These are phyloP conservation scores for Kwoniella dendrophila DNA, from an alignment of 768 basidiomycete species.

Conservation along the genomic window DNA sequence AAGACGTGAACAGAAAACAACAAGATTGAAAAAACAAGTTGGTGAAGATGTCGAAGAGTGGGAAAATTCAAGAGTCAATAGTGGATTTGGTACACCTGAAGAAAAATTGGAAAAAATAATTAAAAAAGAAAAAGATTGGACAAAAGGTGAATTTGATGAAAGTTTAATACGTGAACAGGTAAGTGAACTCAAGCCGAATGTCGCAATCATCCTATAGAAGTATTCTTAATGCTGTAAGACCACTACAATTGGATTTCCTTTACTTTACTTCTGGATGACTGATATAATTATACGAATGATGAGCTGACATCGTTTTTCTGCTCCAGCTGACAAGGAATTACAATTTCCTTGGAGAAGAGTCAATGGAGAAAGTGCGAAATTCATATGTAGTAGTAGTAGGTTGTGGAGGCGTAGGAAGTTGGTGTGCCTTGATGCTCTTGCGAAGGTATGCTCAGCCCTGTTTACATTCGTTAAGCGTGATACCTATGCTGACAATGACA, in stretches of 20 bases:
- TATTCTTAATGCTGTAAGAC: too few relatives aligned
- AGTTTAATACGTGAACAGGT: conserved; percentile 73
- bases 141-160: conserved; percentile 62
- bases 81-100: conserved; percentile 33
- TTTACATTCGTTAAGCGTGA: neutral
- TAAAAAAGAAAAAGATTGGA: conserved; percentile 37
- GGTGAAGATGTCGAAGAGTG: conserved; percentile 49
- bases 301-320: neutral
- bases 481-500: neutral
- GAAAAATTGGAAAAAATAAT: conserved; percentile 32
- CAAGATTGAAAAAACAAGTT: conserved; percentile 52
- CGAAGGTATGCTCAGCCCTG: conserved; percentile 70
- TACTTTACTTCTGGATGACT: neutral
- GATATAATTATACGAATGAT: too few relatives aligned
- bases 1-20: conserved; percentile 51
- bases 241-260: neutral
- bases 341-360: conserved; percentile 87
- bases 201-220: neutral
- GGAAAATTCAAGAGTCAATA: conserved; percentile 35
- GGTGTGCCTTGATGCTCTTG: conserved; percentile 90
- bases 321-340: conserved; percentile 85
- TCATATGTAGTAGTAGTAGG: conserved; percentile 85
- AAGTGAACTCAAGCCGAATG: conserved; percentile 13
- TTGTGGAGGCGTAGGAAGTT: conserved; percentile 95
- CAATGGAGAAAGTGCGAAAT: conserved; percentile 74